Evolutionary conservation across 2,329 filamentous ascomycete genomes (phyloP).

Genomic region (Aspergillus bombycis): DNA sequence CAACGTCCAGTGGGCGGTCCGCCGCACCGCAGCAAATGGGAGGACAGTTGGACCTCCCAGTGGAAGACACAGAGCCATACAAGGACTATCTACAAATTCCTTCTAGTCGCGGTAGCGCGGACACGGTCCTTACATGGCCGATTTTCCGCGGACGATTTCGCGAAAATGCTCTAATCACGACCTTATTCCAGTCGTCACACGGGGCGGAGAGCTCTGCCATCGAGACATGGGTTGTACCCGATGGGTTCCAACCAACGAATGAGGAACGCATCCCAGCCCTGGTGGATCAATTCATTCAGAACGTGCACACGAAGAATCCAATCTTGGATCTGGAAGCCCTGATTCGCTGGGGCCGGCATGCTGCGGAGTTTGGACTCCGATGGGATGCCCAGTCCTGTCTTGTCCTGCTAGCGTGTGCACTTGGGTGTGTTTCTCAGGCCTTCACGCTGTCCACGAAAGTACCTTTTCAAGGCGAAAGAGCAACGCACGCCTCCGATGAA

Average conservation of each 20-base stretch:
- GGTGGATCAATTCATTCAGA: constrained; percentile 35
- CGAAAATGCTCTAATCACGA: constrained; percentile 23
- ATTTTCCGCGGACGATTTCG: constrained; percentile 27
- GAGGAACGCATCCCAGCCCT: constrained; percentile 34
- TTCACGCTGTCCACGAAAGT: not conserved
- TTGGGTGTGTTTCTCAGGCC: not conserved
- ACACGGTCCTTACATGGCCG: constrained; percentile 32
- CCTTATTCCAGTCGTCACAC: constrained; percentile 18
- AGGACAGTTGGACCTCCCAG: not conserved
- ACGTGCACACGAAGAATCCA: constrained; percentile 43
- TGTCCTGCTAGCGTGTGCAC: constrained; percentile 15
- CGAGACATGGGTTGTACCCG: constrained; percentile 11
- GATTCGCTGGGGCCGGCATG: constrained; percentile 23
- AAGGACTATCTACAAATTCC: constrained; percentile 14
- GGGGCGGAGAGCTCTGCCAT: constrained; percentile 8
- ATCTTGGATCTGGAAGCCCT: constrained; percentile 36
- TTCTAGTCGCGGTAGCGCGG: constrained; percentile 27
- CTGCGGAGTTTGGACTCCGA: constrained; percentile 29
- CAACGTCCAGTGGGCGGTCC: not conserved
- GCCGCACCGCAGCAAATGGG: not conserved
- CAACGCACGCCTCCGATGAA: constrained; percentile 11
- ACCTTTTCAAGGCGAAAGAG: not conserved
- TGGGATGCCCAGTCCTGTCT: constrained; percentile 40
- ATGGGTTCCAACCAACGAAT: constrained; percentile 13
- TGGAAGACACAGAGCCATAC: not conserved